Base-by-base conservation (phyloP, 495 filamentous ascomycete species). In the Talaromyces liani region DNA sequence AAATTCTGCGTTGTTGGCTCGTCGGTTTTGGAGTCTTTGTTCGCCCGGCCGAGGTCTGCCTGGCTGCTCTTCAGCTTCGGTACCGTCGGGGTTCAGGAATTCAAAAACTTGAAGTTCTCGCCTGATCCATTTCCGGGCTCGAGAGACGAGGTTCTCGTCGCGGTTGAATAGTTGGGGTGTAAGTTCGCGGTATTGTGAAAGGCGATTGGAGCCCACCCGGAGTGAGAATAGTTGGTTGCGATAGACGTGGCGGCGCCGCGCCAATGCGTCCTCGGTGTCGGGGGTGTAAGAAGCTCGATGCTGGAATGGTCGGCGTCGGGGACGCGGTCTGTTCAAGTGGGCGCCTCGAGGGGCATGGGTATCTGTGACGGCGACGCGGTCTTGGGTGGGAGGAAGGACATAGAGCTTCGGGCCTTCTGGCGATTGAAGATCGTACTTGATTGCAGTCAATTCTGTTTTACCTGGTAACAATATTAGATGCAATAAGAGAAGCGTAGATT, bases 61-160 rank as follows among this genome's bases (percentile, higher is more conserved):
- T 27, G 65, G 55, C 22, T 69, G 59, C 41, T 36, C 36, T 41
- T 41, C 36, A 16, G 36, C 27, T 33, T 62, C 63, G 36, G 53
- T 60, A 10, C 60, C 67, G 16, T 75, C 77, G 0, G 79, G 73
- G 62, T 79, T 77, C 49, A 95, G 79, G 69, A 92, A 97, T 55
- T 83, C 82, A 67, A 97, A 98, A 47, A 96, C 92, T 68, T 88
- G 85, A 8, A 98, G 79, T 67, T 98, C 94, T 39, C 94, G 84
- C 4, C 94, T 85, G 61, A 97, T 85, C 86, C 91, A 98, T 61
- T 85, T 87, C 33, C 91, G 82, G n/a, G 94, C 93, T 22, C 91
- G 86, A 2, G 89, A 91, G 51, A 92, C 79, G 0, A 97, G 82
- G 47, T 88, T 79, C 56, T 87, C 77, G 63, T 89, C 83, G 6